Base-by-base conservation (phyloP, 1,139 yeast species). In the Geotrichum citri-aurantii region DNA sequence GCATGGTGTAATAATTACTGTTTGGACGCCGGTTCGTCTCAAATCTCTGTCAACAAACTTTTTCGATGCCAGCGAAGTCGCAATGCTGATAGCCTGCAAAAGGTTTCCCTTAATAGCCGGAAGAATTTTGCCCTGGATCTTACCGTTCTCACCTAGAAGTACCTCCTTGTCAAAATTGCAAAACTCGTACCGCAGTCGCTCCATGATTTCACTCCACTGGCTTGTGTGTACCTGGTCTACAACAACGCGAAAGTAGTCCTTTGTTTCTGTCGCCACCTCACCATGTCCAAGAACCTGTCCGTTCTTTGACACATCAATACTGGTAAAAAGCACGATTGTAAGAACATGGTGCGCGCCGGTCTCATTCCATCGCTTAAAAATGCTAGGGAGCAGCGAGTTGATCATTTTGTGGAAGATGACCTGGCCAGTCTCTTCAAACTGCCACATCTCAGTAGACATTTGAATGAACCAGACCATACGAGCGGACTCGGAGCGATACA, bases 391-490 rank as follows among this genome's bases (percentile, higher is more conserved):
- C 59, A 93, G 78, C 26, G 95, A 88, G 70, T 93, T 92, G 54
- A 93, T 90, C 66, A 93, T 82, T 71, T 91, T 90, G 71, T 92
- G 95, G 69, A 92, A 93, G 81, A 90, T 82, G 55, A 92, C 88
- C 68, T 92, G 97, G 0, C 99, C 99, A 65, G 87, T 88, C 68
- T 92, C 97, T 72, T 93, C 98, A 71, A 93, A 93, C 69, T 91
- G 91, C 95, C 97, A 93, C 97, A 93, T 93, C 68, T 93, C 99
- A 50, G 87, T 79, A 1, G 97, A 88, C 65, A 92, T 82, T 70
- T 93, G 99, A 55, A 93, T 84, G 62, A 93, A 77, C 54, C 92
- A 88, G 12, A 90, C 81, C 60, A 92, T 75, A 60, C 88, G 82
- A 1, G 97, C 95, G 52, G 96, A 86, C 67, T 93, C 97, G 0